Evolutionary conservation across 805 yeast species (phyloP).

Genomic region (Lachancea fermentati): DNA sequence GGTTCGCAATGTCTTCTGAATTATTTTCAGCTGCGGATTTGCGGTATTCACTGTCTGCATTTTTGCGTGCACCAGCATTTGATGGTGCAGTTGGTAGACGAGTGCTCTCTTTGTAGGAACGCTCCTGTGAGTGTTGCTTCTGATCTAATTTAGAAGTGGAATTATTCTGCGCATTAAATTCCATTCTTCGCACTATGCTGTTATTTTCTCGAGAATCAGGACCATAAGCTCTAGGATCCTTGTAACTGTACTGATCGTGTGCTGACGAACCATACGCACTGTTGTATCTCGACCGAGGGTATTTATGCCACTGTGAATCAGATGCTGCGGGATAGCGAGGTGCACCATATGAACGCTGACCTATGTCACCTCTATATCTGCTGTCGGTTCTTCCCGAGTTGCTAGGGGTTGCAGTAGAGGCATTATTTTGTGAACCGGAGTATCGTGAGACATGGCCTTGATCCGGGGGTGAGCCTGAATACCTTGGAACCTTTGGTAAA

Average conservation of each 20-base stretch:
- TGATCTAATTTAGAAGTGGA: background rate
- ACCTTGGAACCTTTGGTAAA: background rate
- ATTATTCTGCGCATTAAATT: background rate
- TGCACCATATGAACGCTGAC: background rate
- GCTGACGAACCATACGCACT: background rate
- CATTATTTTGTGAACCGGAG: background rate
- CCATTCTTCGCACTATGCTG: background rate
- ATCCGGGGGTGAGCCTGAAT: background rate
- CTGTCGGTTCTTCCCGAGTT: background rate
- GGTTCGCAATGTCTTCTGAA: constrained; percentile 12
- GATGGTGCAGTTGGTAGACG: background rate
- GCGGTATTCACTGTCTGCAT: background rate
- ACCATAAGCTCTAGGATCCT: background rate
- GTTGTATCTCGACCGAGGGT: background rate
- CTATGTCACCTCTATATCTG: background rate
- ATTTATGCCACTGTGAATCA: background rate
- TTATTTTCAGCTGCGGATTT: constrained; percentile 1
- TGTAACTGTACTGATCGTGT: background rate
- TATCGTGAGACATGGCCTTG: background rate
- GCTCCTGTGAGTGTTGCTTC: background rate
- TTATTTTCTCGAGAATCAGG: background rate
- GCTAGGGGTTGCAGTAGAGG: background rate
- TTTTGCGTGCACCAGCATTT: background rate
- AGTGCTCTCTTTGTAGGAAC: background rate
- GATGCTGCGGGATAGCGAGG: background rate